Evolutionary conservation across 176 grass and related monocot species (phyloP), one percentile per base, ranked within the genome.

Genomic region (Rhynchospora breviuscula): DNA sequence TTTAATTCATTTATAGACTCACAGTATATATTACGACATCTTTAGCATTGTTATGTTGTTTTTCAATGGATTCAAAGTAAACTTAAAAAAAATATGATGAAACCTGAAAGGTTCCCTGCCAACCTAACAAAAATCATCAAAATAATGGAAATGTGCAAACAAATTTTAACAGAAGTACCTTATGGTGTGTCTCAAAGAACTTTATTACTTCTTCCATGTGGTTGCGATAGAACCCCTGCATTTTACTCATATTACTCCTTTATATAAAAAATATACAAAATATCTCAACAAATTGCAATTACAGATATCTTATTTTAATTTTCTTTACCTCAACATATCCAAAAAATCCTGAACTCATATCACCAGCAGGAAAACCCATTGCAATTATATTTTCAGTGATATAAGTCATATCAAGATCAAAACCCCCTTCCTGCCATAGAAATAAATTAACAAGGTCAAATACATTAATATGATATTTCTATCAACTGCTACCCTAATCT

Each of bases 321-420:
- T 48, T 64, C 22, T 8, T 84, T 83, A 95, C 96, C 96, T 99
- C 96, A 93, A 99, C 92, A 87, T 99, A 99, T 90, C 96, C 96
- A 69, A 99, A 95, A 95, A 99, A 85, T 10, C 96, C 96, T 79
- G 96, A 99, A 72, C 96, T 99, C 87, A 95, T 85, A 89, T 99
- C 96, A 85, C 96, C 96, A 43, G 96, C 96, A 82, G 96, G 96
- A 67, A 99, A 99, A 81, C 96, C 96, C 96, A 99, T 99, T 56
- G 96, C 96, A 86, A 99, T 99, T 80, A 99, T 93, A 70, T 99
- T 99, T 85, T 99, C 96, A 12, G 96, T 99, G 85, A 99, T 99
- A 87, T 99, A 99, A 86, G 96, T 99, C 96, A 99, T 99, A 80
- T 99, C 96, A 87, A 99, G 87, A 99, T 99, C 96, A 92, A 99